phyloP scores from a whole-genome alignment of 345 rosid genomes.

The Cardamine chenopodiifolia region DNA sequence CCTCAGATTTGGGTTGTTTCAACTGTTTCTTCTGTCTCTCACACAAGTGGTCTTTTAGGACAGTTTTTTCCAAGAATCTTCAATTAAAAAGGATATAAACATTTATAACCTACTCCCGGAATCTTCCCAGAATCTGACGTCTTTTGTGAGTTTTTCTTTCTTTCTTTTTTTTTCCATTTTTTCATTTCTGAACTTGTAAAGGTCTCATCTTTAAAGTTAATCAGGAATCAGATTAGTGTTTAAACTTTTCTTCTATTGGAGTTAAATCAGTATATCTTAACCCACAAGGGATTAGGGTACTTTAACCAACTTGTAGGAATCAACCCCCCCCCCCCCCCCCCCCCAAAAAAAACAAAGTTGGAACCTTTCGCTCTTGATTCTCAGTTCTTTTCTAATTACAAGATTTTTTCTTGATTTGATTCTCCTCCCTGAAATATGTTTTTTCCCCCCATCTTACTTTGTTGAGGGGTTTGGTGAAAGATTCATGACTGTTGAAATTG shows the following conservation, averaged over 20 bases:
- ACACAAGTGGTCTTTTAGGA: slow-evolving; percentile 33
- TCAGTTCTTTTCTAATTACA: slow-evolving; percentile 12
- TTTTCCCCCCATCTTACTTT: slow-evolving; percentile 12
- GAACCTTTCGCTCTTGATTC: slow-evolving; percentile 34
- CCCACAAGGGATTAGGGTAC: slow-evolving; percentile 44
- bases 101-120: slow-evolving; percentile 41
- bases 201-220: slow-evolving; percentile 11
- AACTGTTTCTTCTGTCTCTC: slow-evolving; percentile 45
- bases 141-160: slow-evolving; percentile 42
- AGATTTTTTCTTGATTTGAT: slow-evolving; percentile 42
- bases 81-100: slow-evolving; percentile 16
- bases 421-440: slow-evolving; percentile 39
- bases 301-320: slow-evolving; percentile 48
- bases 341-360: slow-evolving; percentile 18
- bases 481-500: slow-evolving; percentile 23
- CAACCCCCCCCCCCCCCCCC: not conserved
- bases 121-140: slow-evolving; percentile 50
- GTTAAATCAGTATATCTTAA: slow-evolving; percentile 39
- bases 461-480: slow-evolving; percentile 33
- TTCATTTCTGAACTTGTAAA: slow-evolving; percentile 14
- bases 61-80: slow-evolving; percentile 34
- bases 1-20: slow-evolving; percentile 41
- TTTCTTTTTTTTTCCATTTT: not conserved
- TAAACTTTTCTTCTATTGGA: not conserved
- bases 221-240: slow-evolving; percentile 30